Conservation (phyloP, 2,329 filamentous ascomycete genomes). For the Xylaria polymorpha region DNA sequence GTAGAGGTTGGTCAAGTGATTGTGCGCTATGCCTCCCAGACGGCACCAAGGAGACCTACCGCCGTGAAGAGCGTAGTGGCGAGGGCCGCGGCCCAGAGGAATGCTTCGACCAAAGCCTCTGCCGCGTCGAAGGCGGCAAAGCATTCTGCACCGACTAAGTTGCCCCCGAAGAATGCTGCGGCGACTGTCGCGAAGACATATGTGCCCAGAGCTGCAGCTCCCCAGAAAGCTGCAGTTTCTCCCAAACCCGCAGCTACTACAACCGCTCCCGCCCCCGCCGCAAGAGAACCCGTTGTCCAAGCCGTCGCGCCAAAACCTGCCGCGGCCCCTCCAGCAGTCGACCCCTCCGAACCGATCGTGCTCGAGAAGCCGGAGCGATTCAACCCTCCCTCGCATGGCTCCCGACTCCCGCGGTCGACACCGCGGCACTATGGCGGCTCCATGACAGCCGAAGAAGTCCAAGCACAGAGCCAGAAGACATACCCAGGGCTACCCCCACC, state of each 20-base stretch:
- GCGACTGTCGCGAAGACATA: conserved; percentile 27
- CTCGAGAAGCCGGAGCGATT: conserved; percentile 91
- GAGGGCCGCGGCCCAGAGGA: conserved; percentile 28
- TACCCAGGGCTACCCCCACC: conserved; percentile 94
- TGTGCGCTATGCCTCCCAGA: conserved; percentile 53
- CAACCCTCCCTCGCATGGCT: conserved; percentile 89
- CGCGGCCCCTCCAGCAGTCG: conserved; percentile 31
- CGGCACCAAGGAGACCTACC: conserved; percentile 43
- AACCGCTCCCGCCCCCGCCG: conserved; percentile 9
- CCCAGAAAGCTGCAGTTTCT: conserved; percentile 24
- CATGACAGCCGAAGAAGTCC: conserved; percentile 72
- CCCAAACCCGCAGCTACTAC: neutral
- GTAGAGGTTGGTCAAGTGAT: conserved; percentile 47
- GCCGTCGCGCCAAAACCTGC: conserved; percentile 31
- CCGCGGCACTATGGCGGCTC: conserved; percentile 81
- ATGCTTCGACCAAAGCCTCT: conserved; percentile 37
- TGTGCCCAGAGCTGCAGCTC: conserved; percentile 16
- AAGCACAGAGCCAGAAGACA: conserved; percentile 73
- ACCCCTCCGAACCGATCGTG: conserved; percentile 69
- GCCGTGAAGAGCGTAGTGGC: conserved; percentile 44
- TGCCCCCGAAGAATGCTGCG: conserved; percentile 30
- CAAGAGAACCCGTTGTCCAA: conserved; percentile 24
- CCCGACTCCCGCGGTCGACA: conserved; percentile 66
- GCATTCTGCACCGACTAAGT: conserved; percentile 44
- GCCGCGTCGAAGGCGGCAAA: conserved; percentile 40